Percentiles rank a stretch among this genome's conserved stretches.
phyloP scores from a whole-genome alignment of 2,329 filamentous ascomycete genomes.

The Venturia effusa region DNA sequence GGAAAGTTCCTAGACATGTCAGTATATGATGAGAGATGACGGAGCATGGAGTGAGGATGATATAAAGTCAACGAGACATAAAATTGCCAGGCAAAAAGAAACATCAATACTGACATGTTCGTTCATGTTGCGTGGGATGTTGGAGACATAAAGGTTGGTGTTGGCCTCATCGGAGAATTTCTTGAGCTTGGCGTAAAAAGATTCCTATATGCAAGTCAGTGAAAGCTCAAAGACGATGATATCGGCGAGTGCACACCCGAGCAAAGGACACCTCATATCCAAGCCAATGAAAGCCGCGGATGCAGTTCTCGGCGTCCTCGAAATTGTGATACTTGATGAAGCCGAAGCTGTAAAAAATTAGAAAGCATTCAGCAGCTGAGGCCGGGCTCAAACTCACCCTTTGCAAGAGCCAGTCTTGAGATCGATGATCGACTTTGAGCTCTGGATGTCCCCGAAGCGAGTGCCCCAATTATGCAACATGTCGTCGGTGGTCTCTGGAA shows the following conservation, averaged over 20 bases:
- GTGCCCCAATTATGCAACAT: conserved; percentile 71
- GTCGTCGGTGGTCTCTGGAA: conserved; percentile 90
- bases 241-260: conserved; percentile 47
- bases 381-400: conserved; percentile 50
- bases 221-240: not conserved
- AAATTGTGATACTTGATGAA: conserved; percentile 92
- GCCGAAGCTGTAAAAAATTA: conserved; percentile 57
- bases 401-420: conserved; percentile 89
- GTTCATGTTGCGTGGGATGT: conserved; percentile 82
- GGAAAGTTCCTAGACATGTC: conserved; percentile 52
- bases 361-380: not conserved
- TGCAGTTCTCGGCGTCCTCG: conserved; percentile 86
- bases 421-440: conserved; percentile 97
- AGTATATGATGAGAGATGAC: conserved; percentile 13
- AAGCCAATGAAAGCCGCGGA: conserved; percentile 85
- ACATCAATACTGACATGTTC: conserved; percentile 57
- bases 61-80: not conserved
- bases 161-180: conserved; percentile 82
- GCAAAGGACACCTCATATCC: conserved; percentile 98
- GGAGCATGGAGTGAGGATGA: conserved; percentile 12
- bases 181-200: conserved; percentile 96
- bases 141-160: conserved; percentile 96
- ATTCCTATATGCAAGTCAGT: conserved; percentile 53
- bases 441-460: conserved; percentile 88
- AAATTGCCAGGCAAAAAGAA: not conserved